A percentile compares a stretch with the other conserved stretches of the same genome.
Conservation (phyloP, 306 rosid genomes). For the Ochetophila trinervis region DNA sequence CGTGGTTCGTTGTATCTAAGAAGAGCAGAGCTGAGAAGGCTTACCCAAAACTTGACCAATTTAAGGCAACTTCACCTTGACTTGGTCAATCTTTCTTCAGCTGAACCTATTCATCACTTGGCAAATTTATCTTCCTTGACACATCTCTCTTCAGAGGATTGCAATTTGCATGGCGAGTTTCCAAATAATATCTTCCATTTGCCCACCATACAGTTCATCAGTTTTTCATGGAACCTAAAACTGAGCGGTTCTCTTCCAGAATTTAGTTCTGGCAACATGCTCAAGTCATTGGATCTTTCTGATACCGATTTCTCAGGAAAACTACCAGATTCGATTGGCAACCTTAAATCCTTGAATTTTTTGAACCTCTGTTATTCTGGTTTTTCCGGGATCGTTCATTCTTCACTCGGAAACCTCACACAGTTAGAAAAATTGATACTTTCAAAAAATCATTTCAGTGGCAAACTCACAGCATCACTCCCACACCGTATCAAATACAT, state of each 20-base stretch:
- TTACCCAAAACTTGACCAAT: background rate
- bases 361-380: background rate
- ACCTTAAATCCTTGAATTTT: background rate
- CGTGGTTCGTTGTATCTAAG: background rate
- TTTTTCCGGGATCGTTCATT: background rate
- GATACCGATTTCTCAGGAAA: background rate
- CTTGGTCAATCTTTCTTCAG: background rate
- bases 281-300: background rate
- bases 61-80: background rate
- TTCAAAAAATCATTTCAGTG: background rate
- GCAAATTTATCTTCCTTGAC: background rate
- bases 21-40: background rate
- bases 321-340: background rate
- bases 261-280: too few species aligned
- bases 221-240: rapidly evolving
- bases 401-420: slow-evolving; percentile 3
- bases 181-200: background rate
- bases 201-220: background rate
- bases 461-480: background rate
- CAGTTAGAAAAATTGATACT: background rate
- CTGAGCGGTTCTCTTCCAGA: background rate
- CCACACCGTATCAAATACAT: background rate
- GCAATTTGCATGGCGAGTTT: background rate
- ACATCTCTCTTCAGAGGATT: background rate
- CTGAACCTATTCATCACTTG: background rate